Base-by-base conservation (phyloP, 2,329 filamentous ascomycete genomes). In the Penicillium sp. region DNA sequence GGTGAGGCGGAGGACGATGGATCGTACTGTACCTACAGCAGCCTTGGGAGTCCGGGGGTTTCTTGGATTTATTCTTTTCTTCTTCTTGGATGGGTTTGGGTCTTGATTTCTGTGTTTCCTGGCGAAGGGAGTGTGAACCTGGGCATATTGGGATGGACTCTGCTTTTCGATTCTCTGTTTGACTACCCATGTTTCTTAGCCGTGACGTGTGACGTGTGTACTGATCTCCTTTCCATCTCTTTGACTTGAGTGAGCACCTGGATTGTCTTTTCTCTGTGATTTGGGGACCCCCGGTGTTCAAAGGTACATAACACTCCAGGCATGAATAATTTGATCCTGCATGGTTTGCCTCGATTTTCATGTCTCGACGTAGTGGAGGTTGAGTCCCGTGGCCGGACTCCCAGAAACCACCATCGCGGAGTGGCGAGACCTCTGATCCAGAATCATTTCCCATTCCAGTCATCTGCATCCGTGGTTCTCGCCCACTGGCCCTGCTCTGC, bases 181-280 rank as follows among this genome's bases (percentile, higher is more conserved):
- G 40, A 41, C 36, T 44, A 41, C 33, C 38, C 21, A 37, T 9
- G 26, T 49, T 53, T 44, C 31, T 46, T 37, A 45, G 51, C 50
- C 47, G 14, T 56, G 47, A 56, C 47, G 53, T 51, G 51, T 56
- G 51, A 56, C 49, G 53, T 43, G 46, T 52, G 47, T 51, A 51
- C 19, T 50, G 51, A 47, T 43, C 35, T 40, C 32, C 13, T 43
- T 43, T 41, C 28, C 45, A 36, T 52, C 45, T 47, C 44, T 54
- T 33, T 52, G 39, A 46, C 32, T 41, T 36, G 39, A 55, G 43
- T 50, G 45, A 51, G 47, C 40, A 39, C 39, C 14, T 36, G 35
- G 45, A 43, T 45, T 33, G 35, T 20, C 16, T 39, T 19, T 32
- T 47, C 41, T 21, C 36, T 25, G 35, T 43, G 50, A 44, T 36